Percentiles rank a stretch among this genome's conserved stretches.
phyloP scores from a whole-genome alignment of 805 yeast species.

The Suhomyces sp. region DNA sequence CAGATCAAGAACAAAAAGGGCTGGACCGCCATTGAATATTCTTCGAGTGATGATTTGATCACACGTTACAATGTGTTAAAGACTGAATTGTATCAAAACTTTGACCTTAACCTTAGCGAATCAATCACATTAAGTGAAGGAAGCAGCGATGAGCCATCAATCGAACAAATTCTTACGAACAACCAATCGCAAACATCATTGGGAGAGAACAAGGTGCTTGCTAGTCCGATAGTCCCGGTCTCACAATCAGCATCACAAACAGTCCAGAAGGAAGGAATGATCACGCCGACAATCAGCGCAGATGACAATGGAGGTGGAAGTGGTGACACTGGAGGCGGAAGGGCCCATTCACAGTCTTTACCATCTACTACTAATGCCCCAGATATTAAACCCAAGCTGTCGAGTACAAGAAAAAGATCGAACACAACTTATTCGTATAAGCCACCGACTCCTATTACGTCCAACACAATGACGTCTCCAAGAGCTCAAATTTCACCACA shows the following conservation, averaged over 20 bases:
- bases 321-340: slow-evolving; percentile 10
- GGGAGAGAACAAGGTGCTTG: slow-evolving; percentile 23
- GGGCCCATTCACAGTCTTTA: slow-evolving; percentile 35
- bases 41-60: slow-evolving; percentile 29
- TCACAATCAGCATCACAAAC: too few relatives aligned
- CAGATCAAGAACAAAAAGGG: slow-evolving; percentile 54
- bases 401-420: slow-evolving; percentile 18
- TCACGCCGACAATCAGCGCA: too few relatives aligned
- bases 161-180: too few relatives aligned
- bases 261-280: too few relatives aligned
- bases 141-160: too few relatives aligned
- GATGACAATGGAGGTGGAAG: background rate
- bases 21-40: slow-evolving; percentile 43
- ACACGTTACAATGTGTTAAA: slow-evolving; percentile 25
- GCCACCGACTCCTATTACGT: slow-evolving; percentile 14
- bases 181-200: slow-evolving; percentile 12
- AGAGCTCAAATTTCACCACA: slow-evolving; percentile 11
- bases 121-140: too few relatives aligned
- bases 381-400: background rate
- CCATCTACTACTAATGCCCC: slow-evolving; percentile 18
- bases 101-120: too few relatives aligned
- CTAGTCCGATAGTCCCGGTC: slow-evolving; percentile 34
- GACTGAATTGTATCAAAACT: slow-evolving; percentile 19
- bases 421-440: slow-evolving; percentile 20
- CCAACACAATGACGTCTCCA: slow-evolving; percentile 13